Base-by-base conservation (phyloP, 2,329 filamentous ascomycete species). In the Penicillium palitans region DNA sequence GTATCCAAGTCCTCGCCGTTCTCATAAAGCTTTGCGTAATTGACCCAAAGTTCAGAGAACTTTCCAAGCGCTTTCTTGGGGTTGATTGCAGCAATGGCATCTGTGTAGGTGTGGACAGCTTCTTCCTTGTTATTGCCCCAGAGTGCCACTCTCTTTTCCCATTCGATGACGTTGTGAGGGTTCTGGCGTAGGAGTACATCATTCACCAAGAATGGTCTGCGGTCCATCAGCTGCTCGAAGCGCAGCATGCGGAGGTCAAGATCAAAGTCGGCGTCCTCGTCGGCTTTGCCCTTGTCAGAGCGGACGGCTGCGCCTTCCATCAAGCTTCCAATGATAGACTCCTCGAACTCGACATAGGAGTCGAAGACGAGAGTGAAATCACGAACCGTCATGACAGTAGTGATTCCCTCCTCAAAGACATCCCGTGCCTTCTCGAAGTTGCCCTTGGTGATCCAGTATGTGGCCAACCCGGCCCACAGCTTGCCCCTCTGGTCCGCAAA, bases 351-450 rank as follows among this genome's bases (percentile, higher is more conserved):
- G 33, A 90, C 88, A 70, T 98, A 99, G 0, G 93, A 90, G 75
- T 99, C 95, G 68, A 99, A 99, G 46, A 98, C 89, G 55, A 98
- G 85, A 0, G 93, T 96, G 71, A 99, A 99, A 77, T 99, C 95
- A 56, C 95, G 88, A 45, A 99, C 93, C 2, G 95, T 99, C 93
- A 98, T 98, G 62, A 97, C 96, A 1, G 93, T 98, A 12, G 91
- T 96, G 65, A 98, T 91, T 45, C 91, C 96, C 75, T 98, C 93
- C 76, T 99, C 95, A 65, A 96, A 98, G 4, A 96, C 83, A 74
- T 99, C 95, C 64, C 96, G 83, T 15, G 95, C 93, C 61, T 89
- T 88, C 77, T 98, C 96, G 70, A 97, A 98, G 70, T 90, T 92
- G 45, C 93, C 93, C 72, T 88, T 87, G 59, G 91, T 91, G 72